Evolutionary conservation across 352 stramenopile genomes (phyloP).

Genomic region (Paralagenidium karlingii): DNA sequence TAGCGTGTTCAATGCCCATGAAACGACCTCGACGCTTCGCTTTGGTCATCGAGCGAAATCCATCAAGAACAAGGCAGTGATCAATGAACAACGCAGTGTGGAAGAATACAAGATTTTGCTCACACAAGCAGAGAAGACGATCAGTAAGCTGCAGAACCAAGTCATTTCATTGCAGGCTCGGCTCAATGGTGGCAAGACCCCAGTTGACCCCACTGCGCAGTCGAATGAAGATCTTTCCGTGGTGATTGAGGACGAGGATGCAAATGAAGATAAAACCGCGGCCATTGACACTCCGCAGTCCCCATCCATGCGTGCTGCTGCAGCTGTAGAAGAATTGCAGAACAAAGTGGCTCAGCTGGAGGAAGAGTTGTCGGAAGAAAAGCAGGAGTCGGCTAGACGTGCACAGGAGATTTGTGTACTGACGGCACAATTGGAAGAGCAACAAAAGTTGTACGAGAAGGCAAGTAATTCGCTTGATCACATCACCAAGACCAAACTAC

Average conservation of each 20-base stretch:
- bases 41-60: constrained; percentile 89
- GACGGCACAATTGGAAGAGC: constrained; percentile 46
- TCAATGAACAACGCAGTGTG: constrained; percentile 86
- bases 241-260: constrained; percentile 3
- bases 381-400: constrained; percentile 57
- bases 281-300: constrained; percentile 14
- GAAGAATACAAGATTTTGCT: constrained; percentile 85
- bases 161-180: constrained; percentile 69
- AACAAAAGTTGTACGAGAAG: constrained; percentile 44
- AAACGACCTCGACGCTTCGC: constrained; percentile 88
- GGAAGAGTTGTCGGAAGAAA: constrained; percentile 69
- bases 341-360: constrained; percentile 53
- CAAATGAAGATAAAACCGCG: constrained; percentile 1
- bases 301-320: constrained; percentile 33
- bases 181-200: constrained; percentile 21
- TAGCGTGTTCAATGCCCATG: constrained; percentile 79
- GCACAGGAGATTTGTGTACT: constrained; percentile 66
- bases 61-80: constrained; percentile 92
- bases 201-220: too few relatives aligned
- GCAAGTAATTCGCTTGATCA: too few relatives aligned
- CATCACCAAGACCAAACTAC: constrained; percentile 49
- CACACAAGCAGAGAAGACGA: constrained; percentile 64
- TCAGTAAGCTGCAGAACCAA: constrained; percentile 69
- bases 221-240: not conserved
- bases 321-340: constrained; percentile 57